phyloP scores from a whole-genome alignment of 106 monocot genomes.

The Hemerocallis citrina region DNA sequence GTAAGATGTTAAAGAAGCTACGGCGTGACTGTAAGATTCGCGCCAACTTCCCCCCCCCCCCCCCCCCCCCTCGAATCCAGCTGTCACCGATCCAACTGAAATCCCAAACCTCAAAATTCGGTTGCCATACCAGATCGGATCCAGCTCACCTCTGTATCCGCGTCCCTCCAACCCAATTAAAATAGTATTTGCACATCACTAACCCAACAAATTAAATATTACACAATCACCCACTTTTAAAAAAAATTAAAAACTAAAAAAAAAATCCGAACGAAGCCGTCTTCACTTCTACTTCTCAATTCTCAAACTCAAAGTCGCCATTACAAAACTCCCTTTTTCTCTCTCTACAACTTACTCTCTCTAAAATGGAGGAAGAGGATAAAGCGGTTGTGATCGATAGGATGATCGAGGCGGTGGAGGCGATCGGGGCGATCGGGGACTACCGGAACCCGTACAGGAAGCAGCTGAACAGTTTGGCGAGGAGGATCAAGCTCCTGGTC shows the following conservation, averaged over 20 bases:
- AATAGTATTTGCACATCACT: not conserved
- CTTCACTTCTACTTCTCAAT: not conserved
- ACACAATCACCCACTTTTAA: too few relatives aligned
- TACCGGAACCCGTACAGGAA: conserved; percentile 46
- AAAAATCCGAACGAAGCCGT: not conserved
- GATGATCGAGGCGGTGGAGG: conserved; percentile 24
- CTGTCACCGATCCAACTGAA: not conserved
- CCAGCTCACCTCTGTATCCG: too few relatives aligned
- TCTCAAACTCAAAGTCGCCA: not conserved
- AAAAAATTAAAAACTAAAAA: too few relatives aligned
- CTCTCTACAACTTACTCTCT: not conserved
- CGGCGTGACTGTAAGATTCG: not conserved
- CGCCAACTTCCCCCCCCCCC: not conserved
- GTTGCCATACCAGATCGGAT: not conserved
- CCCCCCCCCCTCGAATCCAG: not conserved
- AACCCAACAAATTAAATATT: too few relatives aligned
- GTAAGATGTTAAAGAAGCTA: too few relatives aligned
- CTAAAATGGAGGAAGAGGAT: conserved; percentile 5
- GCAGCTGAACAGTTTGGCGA: conserved; percentile 33
- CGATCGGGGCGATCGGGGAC: conserved; percentile 27
- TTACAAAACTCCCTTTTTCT: not conserved
- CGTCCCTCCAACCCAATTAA: not conserved
- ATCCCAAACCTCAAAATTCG: not conserved
- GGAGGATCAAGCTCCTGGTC: conserved; percentile 49
- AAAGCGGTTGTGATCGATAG: conserved; percentile 7